Base-by-base conservation (phyloP, 768 basidiomycete species). In the Hericium rajendrae region DNA sequence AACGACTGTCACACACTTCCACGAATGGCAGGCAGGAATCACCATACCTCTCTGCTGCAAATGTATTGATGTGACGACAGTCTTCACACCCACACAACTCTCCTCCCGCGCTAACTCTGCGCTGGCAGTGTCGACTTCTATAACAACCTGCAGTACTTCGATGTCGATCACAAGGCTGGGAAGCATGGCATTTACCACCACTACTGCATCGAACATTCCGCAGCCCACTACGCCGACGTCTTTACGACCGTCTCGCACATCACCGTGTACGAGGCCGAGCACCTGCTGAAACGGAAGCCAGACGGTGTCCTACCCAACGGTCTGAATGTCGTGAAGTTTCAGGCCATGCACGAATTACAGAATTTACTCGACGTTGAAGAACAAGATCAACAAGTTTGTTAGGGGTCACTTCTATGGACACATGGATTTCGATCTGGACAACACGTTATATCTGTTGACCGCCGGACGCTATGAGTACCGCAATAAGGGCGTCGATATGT, bases 341-440 rank as follows among this genome's bases (percentile, higher is more conserved):
- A 93, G 64, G 95, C 97, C 11, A 97, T 98, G 86, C 97, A 98
- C 78, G 97, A 99, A n/a, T n/a, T n/a, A n/a, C n/a, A 97, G 97
- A 70, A 69, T 97, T 57, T 95, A 99, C 67, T 84, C 92, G 0
- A 86, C 84, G 1, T 79, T 88, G 55, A 99, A 98, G 71, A 85
- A 86, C n/a, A 99, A 99, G 75, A 98, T 99, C 68, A 88, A 97
- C 74, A 97, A 99, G 66, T 99, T 99, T 62, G 82, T 97, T 51
- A 81, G 93, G 43, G 97, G 97, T 13, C 97, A 99, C 69, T 99
- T 99, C 73, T 99, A 98, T 68, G 95, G 95, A 2, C 87, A 95
- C 67, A 92, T 91, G 71, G 90, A 98, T 69, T 97, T 98, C 67
- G 92, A 97, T 71, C 79, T 98, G 41, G 91, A 95, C 18, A 89